Conservation (phyloP, 2,329 filamentous ascomycete species). For the Verticillium nubilum region DNA sequence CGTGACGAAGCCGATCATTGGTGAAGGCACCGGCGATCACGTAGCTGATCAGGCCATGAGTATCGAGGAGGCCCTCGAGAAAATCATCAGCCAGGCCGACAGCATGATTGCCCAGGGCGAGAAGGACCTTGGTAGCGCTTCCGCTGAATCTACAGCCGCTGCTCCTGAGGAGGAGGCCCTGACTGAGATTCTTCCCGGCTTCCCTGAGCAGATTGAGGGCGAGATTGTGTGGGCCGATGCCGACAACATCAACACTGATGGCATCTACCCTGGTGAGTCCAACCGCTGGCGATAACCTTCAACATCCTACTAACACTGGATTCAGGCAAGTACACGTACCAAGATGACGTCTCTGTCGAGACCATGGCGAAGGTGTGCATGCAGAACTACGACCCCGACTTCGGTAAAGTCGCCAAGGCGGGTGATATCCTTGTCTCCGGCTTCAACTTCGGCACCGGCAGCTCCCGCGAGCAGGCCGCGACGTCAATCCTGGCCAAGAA, state of each 20-base stretch:
- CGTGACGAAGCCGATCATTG: slow-evolving; percentile 61
- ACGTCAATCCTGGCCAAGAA: slow-evolving; percentile 78
- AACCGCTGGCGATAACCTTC: no score
- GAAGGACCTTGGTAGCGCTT: no score
- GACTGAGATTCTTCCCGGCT: slow-evolving; percentile 77
- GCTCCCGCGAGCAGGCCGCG: slow-evolving; percentile 78
- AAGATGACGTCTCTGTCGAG: slow-evolving; percentile 70
- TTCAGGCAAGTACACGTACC: slow-evolving; percentile 86
- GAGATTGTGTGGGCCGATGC: slow-evolving; percentile 86
- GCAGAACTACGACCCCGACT: slow-evolving; percentile 83
- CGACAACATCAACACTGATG: slow-evolving; percentile 82
- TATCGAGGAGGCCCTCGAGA: slow-evolving; percentile 66
- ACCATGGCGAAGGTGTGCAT: slow-evolving; percentile 89
- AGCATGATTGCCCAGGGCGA: slow-evolving; percentile 40
- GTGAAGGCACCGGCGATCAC: slow-evolving; percentile 66
- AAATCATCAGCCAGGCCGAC: slow-evolving; percentile 65
- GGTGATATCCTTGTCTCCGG: slow-evolving; percentile 81
- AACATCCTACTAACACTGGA: slow-evolving; percentile 96
- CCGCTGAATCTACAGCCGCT: no score
- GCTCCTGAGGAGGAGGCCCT: slow-evolving; percentile 16
- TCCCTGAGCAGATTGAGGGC: slow-evolving; percentile 75
- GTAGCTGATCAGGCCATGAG: no score
- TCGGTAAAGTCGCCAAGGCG: slow-evolving; percentile 55
- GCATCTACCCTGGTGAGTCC: no score
- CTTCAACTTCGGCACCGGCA: slow-evolving; percentile 85